phyloP scores from a whole-genome alignment of 345 rosid species.

The Melastoma malabathricum region DNA sequence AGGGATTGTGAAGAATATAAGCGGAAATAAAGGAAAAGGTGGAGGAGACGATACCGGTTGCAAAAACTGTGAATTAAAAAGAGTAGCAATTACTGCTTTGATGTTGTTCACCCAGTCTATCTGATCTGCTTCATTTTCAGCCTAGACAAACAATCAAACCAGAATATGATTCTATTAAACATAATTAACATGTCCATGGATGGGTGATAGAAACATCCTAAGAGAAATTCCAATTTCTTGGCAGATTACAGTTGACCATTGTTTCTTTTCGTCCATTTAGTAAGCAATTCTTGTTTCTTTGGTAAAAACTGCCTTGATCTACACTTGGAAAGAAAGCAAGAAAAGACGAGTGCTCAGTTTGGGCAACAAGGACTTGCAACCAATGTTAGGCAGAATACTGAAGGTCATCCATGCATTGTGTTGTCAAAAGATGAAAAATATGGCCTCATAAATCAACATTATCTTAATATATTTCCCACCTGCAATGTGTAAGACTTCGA shows the following conservation, averaged over 20 bases:
- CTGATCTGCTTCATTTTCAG: constrained; percentile 81
- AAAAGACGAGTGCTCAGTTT: too few relatives aligned
- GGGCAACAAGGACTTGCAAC: too few relatives aligned
- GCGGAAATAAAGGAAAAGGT: background rate
- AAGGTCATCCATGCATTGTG: too few relatives aligned
- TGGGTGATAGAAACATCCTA: too few relatives aligned
- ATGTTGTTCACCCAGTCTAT: constrained; percentile 78
- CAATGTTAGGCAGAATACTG: too few relatives aligned
- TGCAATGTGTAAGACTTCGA: constrained; percentile 60
- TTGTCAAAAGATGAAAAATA: background rate
- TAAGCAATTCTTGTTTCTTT: too few relatives aligned
- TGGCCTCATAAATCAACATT: background rate
- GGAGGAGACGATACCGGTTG: constrained; percentile 41
- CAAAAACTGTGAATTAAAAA: constrained; percentile 48
- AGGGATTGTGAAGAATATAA: constrained; percentile 1
- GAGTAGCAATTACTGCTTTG: constrained; percentile 55
- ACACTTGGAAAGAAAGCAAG: too few relatives aligned
- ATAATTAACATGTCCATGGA: too few relatives aligned
- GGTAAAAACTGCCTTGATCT: too few relatives aligned
- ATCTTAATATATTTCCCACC: constrained; percentile 23
- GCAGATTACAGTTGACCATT: too few relatives aligned
- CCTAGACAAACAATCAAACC: constrained; percentile 23
- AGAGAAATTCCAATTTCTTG: too few relatives aligned
- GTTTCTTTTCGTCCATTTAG: too few relatives aligned
- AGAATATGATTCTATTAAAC: background rate